Base-by-base conservation (phyloP, 768 basidiomycete genomes). In the Serendipita vermifera region DNA sequence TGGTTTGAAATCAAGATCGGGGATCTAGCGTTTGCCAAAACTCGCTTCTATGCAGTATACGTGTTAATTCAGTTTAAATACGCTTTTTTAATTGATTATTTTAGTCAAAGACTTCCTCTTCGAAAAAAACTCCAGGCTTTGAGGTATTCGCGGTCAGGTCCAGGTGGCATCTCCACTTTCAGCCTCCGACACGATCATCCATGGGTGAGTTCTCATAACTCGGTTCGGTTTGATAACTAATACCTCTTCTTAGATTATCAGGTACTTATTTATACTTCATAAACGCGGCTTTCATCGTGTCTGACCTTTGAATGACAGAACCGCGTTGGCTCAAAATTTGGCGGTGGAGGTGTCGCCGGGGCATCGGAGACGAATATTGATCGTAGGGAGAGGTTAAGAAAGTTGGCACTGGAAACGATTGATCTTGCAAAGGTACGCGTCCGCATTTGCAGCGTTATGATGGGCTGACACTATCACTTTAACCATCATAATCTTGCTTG, bases 331-430 rank as follows among this genome's bases (percentile, higher is more conserved):
- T 89, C 86, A 54, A 96, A 93, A 69, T 96, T 96, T 63, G 91
- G 92, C 59, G 90, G 92, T 41, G 92, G 91, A 67, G 92, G 91
- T 73, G 88, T 93, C 55, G 93, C 94, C 36, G 90, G 94, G 31
- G 89, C 87, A 11, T 89, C 86, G 22, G 96, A 98, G 72, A 85
- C 84, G 32, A 96, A 97, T 67, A 85, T 99, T 15, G 94, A 98
- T 73, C 75, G 96, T 59, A 77, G 94, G 57, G 96, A 99, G 68
- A 84, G 94, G 54, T 75, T 98, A 38, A 74, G 93, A 58, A 98
- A 98, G 72, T 82, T 99, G 41, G 93, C 92, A 2, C 73, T 97
- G 58, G 93, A 97, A 72, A 97, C 94, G 0, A 97, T 99, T 64
- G 96, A 99, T 69, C 78, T 98, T 55, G 93, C 94, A 35, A 98